Conservation (phyloP, 345 rosid genomes). For the Citrus hindsii region DNA sequence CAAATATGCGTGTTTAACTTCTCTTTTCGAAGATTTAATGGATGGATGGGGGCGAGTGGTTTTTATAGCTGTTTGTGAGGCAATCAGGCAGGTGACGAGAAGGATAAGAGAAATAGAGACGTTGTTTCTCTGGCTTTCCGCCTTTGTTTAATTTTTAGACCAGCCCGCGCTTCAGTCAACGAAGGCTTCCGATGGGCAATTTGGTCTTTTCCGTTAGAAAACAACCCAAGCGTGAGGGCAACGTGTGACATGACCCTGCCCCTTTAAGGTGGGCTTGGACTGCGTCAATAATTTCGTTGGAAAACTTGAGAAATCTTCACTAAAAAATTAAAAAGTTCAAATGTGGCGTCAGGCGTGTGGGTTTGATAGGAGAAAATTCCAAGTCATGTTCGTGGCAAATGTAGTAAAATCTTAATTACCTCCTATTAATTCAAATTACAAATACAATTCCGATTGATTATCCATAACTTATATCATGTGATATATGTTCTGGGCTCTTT, state of each 20-base stretch:
- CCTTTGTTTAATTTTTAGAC: no score
- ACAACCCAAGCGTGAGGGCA: neutral
- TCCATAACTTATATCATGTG: no score
- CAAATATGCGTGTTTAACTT: neutral
- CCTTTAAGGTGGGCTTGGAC: neutral
- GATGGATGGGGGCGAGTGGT: neutral
- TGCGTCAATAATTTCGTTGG: neutral
- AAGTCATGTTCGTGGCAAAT: neutral
- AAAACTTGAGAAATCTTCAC: neutral
- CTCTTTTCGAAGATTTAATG: neutral
- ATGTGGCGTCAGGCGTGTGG: neutral
- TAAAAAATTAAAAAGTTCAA: neutral
- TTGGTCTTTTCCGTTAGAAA: no score
- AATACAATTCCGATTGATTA: no score
- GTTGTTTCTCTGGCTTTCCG: constrained; percentile 23
- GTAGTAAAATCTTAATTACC: neutral
- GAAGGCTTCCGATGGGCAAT: neutral
- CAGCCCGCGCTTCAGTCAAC: neutral
- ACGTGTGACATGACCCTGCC: neutral
- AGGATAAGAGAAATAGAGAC: constrained; percentile 14
- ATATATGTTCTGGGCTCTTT: no score
- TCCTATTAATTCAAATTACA: no score
- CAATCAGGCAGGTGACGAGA: constrained; percentile 16
- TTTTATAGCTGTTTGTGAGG: neutral
- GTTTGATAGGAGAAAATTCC: neutral